These are phyloP conservation scores for Thecamonas trahens DNA, from an alignment of 78 protist species.

Conservation along the genomic window DNA sequence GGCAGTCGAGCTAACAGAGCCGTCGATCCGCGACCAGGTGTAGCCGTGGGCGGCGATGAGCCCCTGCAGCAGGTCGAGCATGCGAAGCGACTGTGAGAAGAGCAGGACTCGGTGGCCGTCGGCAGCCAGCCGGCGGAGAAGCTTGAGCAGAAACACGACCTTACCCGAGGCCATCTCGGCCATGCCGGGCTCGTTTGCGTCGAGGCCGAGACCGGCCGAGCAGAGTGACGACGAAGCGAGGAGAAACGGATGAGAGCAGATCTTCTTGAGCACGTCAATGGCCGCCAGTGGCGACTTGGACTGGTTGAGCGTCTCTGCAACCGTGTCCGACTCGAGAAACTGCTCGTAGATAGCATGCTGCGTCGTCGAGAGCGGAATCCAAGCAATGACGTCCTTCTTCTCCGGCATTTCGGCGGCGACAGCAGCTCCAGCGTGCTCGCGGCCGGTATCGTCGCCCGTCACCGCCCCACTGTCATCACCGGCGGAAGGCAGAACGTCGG, in stretches of 20 bases:
- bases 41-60: not conserved
- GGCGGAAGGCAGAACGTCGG: constrained; percentile 11
- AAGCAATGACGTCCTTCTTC: constrained; percentile 61
- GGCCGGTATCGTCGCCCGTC: not conserved
- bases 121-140: constrained; percentile 11
- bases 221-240: not conserved
- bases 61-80: constrained; percentile 38
- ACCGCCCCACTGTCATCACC: not conserved
- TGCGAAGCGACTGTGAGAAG: constrained; percentile 33
- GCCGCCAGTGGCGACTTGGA: constrained; percentile 43
- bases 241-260: not conserved
- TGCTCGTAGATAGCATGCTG: constrained; percentile 12
- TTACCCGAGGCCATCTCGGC: constrained; percentile 30
- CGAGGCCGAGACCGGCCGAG: not conserved
- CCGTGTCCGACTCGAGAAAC: too few relatives aligned
- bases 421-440: not conserved
- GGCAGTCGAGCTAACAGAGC: constrained; percentile 23
- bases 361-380: constrained; percentile 40
- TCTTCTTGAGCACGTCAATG: constrained; percentile 59
- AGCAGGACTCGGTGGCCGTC: constrained; percentile 58
- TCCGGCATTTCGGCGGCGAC: not conserved
- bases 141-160: constrained; percentile 20
- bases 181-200: not conserved
- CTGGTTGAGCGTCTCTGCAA: constrained; percentile 35
- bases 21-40: constrained; percentile 30